Evolutionary conservation across 2,329 filamentous ascomycete genomes (phyloP).

Genomic region (Cladosporium sp.): DNA sequence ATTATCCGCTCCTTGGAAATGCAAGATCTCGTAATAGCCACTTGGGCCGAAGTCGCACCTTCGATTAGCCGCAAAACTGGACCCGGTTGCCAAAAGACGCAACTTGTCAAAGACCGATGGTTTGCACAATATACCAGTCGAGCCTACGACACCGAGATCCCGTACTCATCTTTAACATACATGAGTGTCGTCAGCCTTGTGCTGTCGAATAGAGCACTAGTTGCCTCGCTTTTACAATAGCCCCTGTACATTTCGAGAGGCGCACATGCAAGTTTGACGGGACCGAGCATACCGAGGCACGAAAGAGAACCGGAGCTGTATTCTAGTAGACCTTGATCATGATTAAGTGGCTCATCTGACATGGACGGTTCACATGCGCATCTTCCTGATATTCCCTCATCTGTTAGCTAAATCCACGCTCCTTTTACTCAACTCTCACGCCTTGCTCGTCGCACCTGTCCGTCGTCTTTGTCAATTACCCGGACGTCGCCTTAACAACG

Average conservation of each 20-base stretch:
- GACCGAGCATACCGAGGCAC: neutral
- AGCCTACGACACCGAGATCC: too few relatives aligned
- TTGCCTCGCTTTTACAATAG: too few relatives aligned
- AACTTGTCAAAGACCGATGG: neutral
- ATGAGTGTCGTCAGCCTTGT: too few relatives aligned
- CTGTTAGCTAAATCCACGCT: constrained; percentile 8
- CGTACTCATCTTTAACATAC: too few relatives aligned
- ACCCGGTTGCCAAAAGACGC: neutral
- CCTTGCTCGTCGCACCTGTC: constrained; percentile 1
- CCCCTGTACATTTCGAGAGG: neutral
- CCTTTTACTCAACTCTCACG: constrained; percentile 6
- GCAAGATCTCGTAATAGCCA: constrained; percentile 7
- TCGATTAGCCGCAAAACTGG: neutral
- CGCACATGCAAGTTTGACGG: neutral
- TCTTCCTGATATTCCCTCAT: neutral
- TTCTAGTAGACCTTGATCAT: neutral
- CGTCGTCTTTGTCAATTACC: constrained; percentile 1
- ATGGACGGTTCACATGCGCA: neutral
- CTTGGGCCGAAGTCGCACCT: constrained; percentile 3
- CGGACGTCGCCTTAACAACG: constrained; percentile 10
- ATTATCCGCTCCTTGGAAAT: too few relatives aligned
- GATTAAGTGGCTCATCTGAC: constrained; percentile 8
- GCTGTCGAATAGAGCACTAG: neutral
- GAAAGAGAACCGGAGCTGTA: constrained; percentile 11
- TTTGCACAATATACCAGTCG: neutral